Percentiles rank a stretch among this genome's conserved stretches.
Evolutionary conservation across 169 alveolate species (phyloP).

Genomic region (Theileria luwenshuni): DNA sequence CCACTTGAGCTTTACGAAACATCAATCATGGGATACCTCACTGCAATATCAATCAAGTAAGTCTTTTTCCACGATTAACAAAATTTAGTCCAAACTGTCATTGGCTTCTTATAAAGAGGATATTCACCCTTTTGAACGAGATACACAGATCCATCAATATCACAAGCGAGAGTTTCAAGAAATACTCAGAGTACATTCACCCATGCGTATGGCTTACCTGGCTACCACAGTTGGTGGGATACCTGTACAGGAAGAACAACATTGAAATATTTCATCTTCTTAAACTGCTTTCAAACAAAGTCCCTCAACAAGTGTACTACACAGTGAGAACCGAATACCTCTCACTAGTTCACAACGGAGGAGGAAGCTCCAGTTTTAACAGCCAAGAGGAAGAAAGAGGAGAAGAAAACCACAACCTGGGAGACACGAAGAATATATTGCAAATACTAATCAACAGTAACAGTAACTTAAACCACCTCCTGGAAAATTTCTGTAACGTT

Average conservation of each 20-base stretch:
- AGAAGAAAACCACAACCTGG: slow-evolving; percentile 15
- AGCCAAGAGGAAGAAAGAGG: slow-evolving; percentile 1
- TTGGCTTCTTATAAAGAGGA: slow-evolving; percentile 59
- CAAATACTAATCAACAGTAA: slow-evolving; percentile 38
- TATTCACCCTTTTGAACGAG: slow-evolving; percentile 47
- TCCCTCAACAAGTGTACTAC: slow-evolving; percentile 75
- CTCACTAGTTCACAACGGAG: slow-evolving; percentile 56
- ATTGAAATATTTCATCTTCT: slow-evolving; percentile 69
- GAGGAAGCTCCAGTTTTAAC: slow-evolving; percentile 3
- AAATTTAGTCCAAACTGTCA: slow-evolving; percentile 48
- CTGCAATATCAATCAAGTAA: slow-evolving; percentile 65
- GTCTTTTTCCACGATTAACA: slow-evolving; percentile 20
- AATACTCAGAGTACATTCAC: slow-evolving; percentile 70
- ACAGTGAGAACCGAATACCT: slow-evolving; percentile 70
- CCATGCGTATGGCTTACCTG: slow-evolving; percentile 73
- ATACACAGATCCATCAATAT: slow-evolving; percentile 12
- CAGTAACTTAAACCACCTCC: slow-evolving; percentile 43
- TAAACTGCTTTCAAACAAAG: slow-evolving; percentile 44
- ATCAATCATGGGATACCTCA: slow-evolving; percentile 74
- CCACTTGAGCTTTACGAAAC: slow-evolving; percentile 51
- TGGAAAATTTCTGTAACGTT: slow-evolving; percentile 52
- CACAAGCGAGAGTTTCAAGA: slow-evolving; percentile 63
- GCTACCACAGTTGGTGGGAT: slow-evolving; percentile 75
- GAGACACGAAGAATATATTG: slow-evolving; percentile 32
- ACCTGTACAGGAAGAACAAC: slow-evolving; percentile 54